A percentile compares a stretch with the other conserved stretches of the same genome.
These are phyloP conservation scores for Phytophthora idaei DNA, from an alignment of 352 stramenopile genomes.

Conservation along the genomic window DNA sequence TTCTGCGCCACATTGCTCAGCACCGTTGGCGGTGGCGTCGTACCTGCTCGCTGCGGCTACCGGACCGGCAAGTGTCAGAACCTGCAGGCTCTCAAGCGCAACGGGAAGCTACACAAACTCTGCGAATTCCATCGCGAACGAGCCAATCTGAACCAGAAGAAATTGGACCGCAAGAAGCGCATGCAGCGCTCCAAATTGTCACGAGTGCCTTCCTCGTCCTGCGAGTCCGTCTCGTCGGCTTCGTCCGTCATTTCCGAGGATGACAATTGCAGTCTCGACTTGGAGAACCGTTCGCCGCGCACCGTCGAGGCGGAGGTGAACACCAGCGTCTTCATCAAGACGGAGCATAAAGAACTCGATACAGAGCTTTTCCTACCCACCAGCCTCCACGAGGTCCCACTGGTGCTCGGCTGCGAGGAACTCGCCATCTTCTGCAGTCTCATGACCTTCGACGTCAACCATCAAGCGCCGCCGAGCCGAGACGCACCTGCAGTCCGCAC, in stretches of 20 bases:
- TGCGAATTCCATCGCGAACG: slow-evolving; percentile 87
- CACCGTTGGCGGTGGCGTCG: background rate
- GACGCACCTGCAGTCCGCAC: slow-evolving; percentile 18
- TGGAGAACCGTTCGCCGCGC: slow-evolving; percentile 48
- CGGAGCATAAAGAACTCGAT: slow-evolving; percentile 27
- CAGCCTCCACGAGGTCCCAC: slow-evolving; percentile 65
- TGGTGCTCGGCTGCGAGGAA: slow-evolving; percentile 67
- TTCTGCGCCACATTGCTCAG: slow-evolving; percentile 15
- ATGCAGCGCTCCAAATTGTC: slow-evolving; percentile 45
- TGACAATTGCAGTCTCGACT: slow-evolving; percentile 31
- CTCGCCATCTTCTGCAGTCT: slow-evolving; percentile 81
- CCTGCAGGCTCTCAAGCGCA: slow-evolving; percentile 80
- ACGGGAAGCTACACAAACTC: slow-evolving; percentile 85
- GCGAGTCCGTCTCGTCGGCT: slow-evolving; percentile 41
- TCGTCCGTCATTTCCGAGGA: slow-evolving; percentile 44
- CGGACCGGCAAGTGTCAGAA: slow-evolving; percentile 85
- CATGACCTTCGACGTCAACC: slow-evolving; percentile 68
- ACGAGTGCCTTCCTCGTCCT: slow-evolving; percentile 35
- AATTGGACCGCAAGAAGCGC: slow-evolving; percentile 87
- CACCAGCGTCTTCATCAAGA: slow-evolving; percentile 30
- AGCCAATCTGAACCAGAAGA: slow-evolving; percentile 87
- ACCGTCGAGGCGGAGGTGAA: slow-evolving; percentile 54
- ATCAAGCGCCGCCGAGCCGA: slow-evolving; percentile 22
- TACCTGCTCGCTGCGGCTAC: slow-evolving; percentile 71
- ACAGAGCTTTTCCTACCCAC: slow-evolving; percentile 46